Evolutionary conservation across 2,329 filamentous ascomycete genomes (phyloP).

Genomic region (Aspergillus versicolor): DNA sequence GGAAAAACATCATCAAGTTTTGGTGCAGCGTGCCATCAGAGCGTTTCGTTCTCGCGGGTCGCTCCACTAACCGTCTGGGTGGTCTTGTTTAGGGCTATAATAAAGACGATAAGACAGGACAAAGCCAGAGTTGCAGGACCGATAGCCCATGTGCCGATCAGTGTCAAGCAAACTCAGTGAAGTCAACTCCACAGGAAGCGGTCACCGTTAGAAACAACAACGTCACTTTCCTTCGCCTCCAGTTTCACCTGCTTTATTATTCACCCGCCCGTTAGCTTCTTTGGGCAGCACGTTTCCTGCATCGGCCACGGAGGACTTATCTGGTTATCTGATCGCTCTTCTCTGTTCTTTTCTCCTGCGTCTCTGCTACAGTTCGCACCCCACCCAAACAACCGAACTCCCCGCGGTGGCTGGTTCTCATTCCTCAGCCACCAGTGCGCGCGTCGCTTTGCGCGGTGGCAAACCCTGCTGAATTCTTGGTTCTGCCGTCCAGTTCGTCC

Average conservation of each 20-base stretch:
- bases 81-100: slow-evolving; percentile 4
- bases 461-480: slow-evolving; percentile 29
- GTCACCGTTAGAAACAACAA: slow-evolving; percentile 13
- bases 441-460: slow-evolving; percentile 30
- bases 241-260: not conserved
- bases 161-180: not conserved
- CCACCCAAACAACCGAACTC: slow-evolving; percentile 11
- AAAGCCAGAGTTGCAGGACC: not conserved
- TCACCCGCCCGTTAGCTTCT: not conserved
- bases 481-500: slow-evolving; percentile 24
- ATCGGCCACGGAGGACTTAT: no score
- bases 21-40: slow-evolving; percentile 4
- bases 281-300: not conserved
- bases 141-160: not conserved
- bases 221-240: not conserved
- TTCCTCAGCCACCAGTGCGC: slow-evolving; percentile 21
- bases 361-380: not conserved
- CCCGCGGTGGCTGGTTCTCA: slow-evolving; percentile 20
- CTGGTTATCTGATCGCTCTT: not conserved
- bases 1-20: slow-evolving; percentile 12
- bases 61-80: not conserved
- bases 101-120: slow-evolving; percentile 1
- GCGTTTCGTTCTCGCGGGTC: not conserved
- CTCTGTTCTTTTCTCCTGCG: not conserved
- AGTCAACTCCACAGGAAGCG: slow-evolving; percentile 20